These are phyloP conservation scores for Dichomitus squalens DNA, from an alignment of 1,284 basidiomycete species.

Conservation along the genomic window DNA sequence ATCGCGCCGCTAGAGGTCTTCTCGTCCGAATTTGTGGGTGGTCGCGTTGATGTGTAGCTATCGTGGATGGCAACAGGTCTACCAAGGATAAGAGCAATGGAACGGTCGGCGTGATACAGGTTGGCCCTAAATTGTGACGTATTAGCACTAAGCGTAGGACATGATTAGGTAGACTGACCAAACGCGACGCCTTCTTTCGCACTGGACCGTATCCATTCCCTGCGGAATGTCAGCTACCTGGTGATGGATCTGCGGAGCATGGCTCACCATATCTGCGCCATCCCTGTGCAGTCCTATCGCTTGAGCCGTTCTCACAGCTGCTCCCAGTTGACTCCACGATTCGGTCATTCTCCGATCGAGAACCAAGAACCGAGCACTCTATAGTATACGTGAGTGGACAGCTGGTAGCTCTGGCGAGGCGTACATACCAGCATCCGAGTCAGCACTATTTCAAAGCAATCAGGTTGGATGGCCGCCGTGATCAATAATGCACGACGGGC, in stretches of 20 bases:
- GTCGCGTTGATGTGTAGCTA: conserved; percentile 81
- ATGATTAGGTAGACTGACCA: conserved; percentile 54
- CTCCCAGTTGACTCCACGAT: conserved; percentile 94
- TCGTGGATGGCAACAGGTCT: conserved; percentile 89
- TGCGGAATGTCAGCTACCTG: conserved; percentile 30
- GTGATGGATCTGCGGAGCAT: no score
- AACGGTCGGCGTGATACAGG: conserved; percentile 91
- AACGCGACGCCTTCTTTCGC: conserved; percentile 88
- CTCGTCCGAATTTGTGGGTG: conserved; percentile 85
- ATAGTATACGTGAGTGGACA: conserved; percentile 20
- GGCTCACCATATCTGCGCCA: conserved; percentile 79
- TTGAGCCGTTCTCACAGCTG: conserved; percentile 91
- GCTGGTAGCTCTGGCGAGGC: conserved; percentile 1
- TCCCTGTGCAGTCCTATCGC: conserved; percentile 93
- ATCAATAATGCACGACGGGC: conserved; percentile 79
- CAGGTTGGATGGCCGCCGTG: conserved; percentile 88
- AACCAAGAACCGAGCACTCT: conserved; percentile 91
- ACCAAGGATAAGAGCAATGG: conserved; percentile 89
- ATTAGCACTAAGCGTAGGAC: conserved; percentile 16
- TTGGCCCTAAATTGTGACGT: conserved; percentile 63
- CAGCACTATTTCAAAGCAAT: conserved; percentile 88
- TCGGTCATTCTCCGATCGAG: conserved; percentile 89
- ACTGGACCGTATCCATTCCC: conserved; percentile 77
- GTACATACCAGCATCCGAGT: conserved; percentile 77
- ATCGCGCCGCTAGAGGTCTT: conserved; percentile 46